These are phyloP conservation scores for Plasmodium vinckei DNA, from an alignment of 169 alveolate genomes.

Conservation along the genomic window DNA sequence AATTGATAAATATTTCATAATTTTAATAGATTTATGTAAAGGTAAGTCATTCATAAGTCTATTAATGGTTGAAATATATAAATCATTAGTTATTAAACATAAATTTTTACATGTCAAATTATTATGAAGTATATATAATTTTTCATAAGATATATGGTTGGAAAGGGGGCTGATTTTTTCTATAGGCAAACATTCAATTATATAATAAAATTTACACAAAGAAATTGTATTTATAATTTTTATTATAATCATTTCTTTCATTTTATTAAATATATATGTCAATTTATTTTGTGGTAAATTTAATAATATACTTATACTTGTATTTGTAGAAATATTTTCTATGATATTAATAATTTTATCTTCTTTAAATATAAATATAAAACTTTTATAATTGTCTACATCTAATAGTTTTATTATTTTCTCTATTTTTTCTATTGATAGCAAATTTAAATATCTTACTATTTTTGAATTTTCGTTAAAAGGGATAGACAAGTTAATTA, in stretches of 20 bases:
- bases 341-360: slow-evolving; percentile 34
- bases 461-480: slow-evolving; percentile 33
- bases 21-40: slow-evolving; percentile 41
- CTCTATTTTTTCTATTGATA: slow-evolving; percentile 40
- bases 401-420: slow-evolving; percentile 25
- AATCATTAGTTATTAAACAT: slow-evolving; percentile 21
- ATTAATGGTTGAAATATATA: slow-evolving; percentile 13
- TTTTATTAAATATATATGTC: slow-evolving; percentile 25
- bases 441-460: slow-evolving; percentile 27
- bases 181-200: slow-evolving; percentile 48
- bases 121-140: slow-evolving; percentile 37
- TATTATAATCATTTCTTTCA: slow-evolving; percentile 18
- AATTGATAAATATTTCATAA: slow-evolving; percentile 26
- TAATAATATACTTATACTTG: slow-evolving; percentile 29
- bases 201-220: slow-evolving; percentile 54
- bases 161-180: slow-evolving; percentile 32
- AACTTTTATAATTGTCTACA: slow-evolving; percentile 49
- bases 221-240: slow-evolving; percentile 50
- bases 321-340: slow-evolving; percentile 34
- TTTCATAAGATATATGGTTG: slow-evolving; percentile 31
- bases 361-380: slow-evolving; percentile 32
- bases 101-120: slow-evolving; percentile 11
- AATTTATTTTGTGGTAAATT: slow-evolving; percentile 43
- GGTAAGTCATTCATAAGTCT: slow-evolving; percentile 47
- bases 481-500: slow-evolving; percentile 19